Evolutionary conservation across 2,329 filamentous ascomycete species (phyloP).

Genomic region (Calonectria pseudoreteaudii): DNA sequence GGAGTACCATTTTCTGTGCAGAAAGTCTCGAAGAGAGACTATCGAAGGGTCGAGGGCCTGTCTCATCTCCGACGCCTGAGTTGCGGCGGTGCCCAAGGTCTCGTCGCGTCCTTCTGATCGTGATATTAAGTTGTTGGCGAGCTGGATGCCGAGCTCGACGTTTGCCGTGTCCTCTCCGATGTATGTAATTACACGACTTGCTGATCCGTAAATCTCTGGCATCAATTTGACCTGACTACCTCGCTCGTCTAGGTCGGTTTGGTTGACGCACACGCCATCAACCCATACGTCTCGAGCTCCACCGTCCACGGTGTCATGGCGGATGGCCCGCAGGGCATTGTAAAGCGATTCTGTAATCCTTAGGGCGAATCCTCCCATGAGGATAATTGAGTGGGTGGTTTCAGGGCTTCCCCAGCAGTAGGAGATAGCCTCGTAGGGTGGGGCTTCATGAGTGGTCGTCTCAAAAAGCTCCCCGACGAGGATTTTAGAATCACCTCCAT

Average conservation of each 20-base stretch:
- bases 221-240: constrained; percentile 15
- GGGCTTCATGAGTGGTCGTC: neutral
- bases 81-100: neutral
- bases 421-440: constrained; percentile 18
- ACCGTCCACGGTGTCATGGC: neutral
- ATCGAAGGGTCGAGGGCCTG: neutral
- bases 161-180: constrained; percentile 7
- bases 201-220: constrained; percentile 7
- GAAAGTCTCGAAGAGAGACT: constrained; percentile 8
- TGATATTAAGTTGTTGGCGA: constrained; percentile 12
- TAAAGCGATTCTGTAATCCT: constrained; percentile 11
- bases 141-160: neutral
- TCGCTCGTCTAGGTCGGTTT: neutral
- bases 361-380: neutral
- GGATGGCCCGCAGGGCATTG: constrained; percentile 10
- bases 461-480: constrained; percentile 9
- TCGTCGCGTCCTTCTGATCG: neutral
- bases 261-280: constrained; percentile 16
- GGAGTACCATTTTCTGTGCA: constrained; percentile 11
- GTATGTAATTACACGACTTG: constrained; percentile 17
- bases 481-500: neutral
- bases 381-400: neutral
- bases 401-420: constrained; percentile 6
- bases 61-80: neutral
- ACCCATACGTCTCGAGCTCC: constrained; percentile 16